These are phyloP conservation scores for baker's yeast (Saccharomyces cerevisiae) DNA, from an alignment of 805 yeast species.

Conservation along the genomic window DNA sequence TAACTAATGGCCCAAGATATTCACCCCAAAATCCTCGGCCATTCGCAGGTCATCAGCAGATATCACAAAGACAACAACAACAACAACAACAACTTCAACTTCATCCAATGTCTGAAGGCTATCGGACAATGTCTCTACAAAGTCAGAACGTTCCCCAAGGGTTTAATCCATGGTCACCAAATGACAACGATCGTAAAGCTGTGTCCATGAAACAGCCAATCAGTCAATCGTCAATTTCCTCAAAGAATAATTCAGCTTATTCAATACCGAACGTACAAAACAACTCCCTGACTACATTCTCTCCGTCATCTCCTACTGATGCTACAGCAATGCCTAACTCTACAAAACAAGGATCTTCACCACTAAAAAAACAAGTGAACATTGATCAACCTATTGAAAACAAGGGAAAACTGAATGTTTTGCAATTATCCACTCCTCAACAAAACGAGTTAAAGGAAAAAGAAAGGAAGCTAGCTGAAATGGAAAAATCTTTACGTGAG, in stretches of 20 bases:
- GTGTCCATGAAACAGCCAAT: neutral
- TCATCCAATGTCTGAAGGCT: neutral
- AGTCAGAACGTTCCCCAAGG: neutral
- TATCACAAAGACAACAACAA: slow-evolving; percentile 3
- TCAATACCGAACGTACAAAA: neutral
- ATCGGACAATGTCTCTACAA: neutral
- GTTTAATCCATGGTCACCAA: neutral
- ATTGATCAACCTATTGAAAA: neutral
- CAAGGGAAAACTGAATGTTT: slow-evolving; percentile 16
- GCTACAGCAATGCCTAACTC: neutral
- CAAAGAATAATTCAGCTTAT: neutral
- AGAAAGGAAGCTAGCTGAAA: slow-evolving; percentile 8
- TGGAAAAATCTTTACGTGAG: slow-evolving; percentile 8
- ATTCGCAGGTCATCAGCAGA: neutral
- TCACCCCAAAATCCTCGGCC: neutral
- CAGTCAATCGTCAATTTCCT: neutral
- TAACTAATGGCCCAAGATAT: slow-evolving; percentile 1
- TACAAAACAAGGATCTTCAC: slow-evolving; percentile 4
- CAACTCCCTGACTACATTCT: neutral
- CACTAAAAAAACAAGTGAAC: slow-evolving; percentile 7
- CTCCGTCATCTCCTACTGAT: neutral
- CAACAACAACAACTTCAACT: slow-evolving; percentile 3
- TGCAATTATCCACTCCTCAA: slow-evolving; percentile 23
- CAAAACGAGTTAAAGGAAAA: slow-evolving; percentile 13
- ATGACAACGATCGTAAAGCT: neutral